Base-by-base conservation (phyloP, 805 yeast species). In the Candida ipomoeae region DNA sequence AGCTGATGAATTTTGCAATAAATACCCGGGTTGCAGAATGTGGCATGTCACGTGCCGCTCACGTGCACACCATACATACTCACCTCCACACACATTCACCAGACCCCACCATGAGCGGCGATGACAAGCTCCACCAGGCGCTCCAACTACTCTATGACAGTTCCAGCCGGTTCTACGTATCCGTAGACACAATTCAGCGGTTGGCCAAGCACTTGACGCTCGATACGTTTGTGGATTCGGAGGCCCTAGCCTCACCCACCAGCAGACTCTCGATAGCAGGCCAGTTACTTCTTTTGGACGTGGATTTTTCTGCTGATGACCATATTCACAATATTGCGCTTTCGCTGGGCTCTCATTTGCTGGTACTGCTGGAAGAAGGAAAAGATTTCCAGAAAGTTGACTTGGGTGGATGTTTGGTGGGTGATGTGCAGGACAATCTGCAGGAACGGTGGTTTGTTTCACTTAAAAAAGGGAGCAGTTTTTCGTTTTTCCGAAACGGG, bases 161-260 rank as follows among this genome's bases (percentile, higher is more conserved):
- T 46, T 62, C 76, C 1, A 50, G 55, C 20, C 57, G 61, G 18
- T 73, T 67, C 57, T 58, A 55, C 8, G 53, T 69, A 5, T 66
- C 74, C 14, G 61, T 73, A 21, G 77, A 72, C 33, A 55, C 70
- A 40, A 60, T 73, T 23, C 75, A 70, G 52, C 65, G 66, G 40
- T 61, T 73, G 34, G 73, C 77, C 15, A 73, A 70, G 48, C 71
- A 66, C 48, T 62, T 73, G 54, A 66, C 63, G 42, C 59, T 73
- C 8, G 78, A 73, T 50, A 73, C 78, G 1, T 73, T 70, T 48
- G 62, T 71, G 44, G 78, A 73, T 52, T 64, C 67, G 32, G 68
- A 69, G 43, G 67, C 68, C 6, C 67, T 66, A 7, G 39, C 46
- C 33, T 40, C 40, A 33, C 21, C 29, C 32, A 15, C 26, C 20